A percentile compares a stretch with the other conserved stretches of the same genome.
These are phyloP conservation scores for Melaleuca quinquenervia DNA, from an alignment of 345 rosid genomes.

Conservation along the genomic window DNA sequence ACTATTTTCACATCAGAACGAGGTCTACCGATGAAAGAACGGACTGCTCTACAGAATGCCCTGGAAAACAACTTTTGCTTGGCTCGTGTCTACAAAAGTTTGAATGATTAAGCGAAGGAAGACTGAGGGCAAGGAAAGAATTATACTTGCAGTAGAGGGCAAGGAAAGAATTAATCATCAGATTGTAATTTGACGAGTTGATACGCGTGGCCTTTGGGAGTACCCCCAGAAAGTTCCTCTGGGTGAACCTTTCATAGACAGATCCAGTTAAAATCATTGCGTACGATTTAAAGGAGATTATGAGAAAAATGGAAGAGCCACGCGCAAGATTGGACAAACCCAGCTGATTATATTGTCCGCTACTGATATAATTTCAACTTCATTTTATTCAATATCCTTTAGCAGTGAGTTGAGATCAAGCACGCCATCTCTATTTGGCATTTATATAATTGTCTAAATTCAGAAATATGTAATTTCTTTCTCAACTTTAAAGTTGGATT, in stretches of 20 bases:
- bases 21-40: background rate
- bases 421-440: background rate
- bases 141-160: constrained; percentile 38
- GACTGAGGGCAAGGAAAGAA: background rate
- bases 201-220: constrained; percentile 27
- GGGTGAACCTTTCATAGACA: constrained; percentile 21
- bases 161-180: too few species aligned
- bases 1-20: background rate
- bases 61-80: background rate
- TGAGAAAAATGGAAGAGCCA: background rate
- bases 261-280: background rate
- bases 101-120: background rate
- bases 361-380: background rate
- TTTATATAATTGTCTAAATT: background rate
- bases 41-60: background rate
- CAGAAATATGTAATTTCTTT: too few species aligned
- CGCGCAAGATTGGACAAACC: background rate
- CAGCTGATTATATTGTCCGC: background rate
- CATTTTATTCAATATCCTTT: background rate
- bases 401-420: background rate
- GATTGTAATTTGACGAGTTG: constrained; percentile 28
- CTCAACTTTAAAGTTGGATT: background rate
- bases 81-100: background rate
- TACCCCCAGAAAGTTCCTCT: constrained; percentile 26
- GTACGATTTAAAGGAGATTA: background rate